Evolutionary conservation across 768 basidiomycete genomes (phyloP).

Genomic region (Agaricus blazei): DNA sequence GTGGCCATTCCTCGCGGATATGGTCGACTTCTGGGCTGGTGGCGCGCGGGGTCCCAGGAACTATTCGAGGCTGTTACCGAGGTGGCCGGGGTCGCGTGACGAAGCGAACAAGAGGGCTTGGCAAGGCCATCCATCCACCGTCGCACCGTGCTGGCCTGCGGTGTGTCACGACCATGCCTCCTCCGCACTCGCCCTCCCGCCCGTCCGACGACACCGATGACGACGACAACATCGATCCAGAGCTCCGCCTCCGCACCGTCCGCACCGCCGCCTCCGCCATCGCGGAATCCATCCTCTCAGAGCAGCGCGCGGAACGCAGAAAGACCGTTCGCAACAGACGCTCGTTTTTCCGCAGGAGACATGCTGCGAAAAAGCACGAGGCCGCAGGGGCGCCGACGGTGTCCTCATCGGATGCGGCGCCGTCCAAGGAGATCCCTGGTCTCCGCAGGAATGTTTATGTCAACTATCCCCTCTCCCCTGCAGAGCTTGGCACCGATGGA

Average conservation of each 20-base stretch:
- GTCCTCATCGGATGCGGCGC: constrained; percentile 18
- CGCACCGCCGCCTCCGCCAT: constrained; percentile 89
- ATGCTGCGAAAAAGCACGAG: constrained; percentile 40
- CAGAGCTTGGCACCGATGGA: constrained; percentile 65
- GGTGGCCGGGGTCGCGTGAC: constrained; percentile 2
- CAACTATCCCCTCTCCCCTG: constrained; percentile 60
- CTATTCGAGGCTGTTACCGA: background rate
- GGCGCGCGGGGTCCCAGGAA: too few species aligned
- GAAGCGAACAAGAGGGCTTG: too few species aligned
- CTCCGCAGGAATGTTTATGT: constrained; percentile 74
- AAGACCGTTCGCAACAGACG: constrained; percentile 45
- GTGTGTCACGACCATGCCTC: constrained; percentile 22
- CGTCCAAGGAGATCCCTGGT: constrained; percentile 41
- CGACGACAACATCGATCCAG: constrained; percentile 72
- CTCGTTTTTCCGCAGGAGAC: constrained; percentile 51
- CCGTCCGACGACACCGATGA: constrained; percentile 47
- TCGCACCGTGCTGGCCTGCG: constrained; percentile 12
- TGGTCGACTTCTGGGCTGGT: too few species aligned
- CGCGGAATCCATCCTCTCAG: constrained; percentile 79
- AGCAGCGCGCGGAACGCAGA: constrained; percentile 61
- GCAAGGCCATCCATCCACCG: background rate
- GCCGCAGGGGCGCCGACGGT: constrained; percentile 9
- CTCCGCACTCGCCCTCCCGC: constrained; percentile 30
- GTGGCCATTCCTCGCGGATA: too few species aligned
- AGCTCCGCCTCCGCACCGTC: constrained; percentile 85